Percentiles rank a stretch among this genome's conserved stretches.
phyloP scores from a whole-genome alignment of 2,329 filamentous ascomycete genomes.

The Thielaviopsis euricoi region DNA sequence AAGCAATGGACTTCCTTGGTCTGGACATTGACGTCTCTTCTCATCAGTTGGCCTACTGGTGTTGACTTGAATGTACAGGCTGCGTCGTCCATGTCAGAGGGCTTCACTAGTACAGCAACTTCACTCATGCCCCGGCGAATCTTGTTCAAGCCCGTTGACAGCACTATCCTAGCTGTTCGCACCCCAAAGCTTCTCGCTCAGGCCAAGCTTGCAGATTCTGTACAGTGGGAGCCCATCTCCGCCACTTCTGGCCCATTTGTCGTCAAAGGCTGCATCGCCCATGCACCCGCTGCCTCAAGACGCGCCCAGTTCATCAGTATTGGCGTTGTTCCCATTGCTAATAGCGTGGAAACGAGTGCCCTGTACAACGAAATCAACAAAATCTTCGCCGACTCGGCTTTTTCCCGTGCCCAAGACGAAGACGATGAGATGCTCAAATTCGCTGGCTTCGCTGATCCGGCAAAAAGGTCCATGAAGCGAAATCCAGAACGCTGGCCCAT shows the following conservation, averaged over 20 bases:
- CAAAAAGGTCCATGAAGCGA: slow-evolving; percentile 34
- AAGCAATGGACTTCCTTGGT: slow-evolving; percentile 52
- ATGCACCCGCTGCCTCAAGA: slow-evolving; percentile 52
- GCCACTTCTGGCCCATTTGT: slow-evolving; percentile 45
- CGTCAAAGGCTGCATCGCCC: slow-evolving; percentile 56
- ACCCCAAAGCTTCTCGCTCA: slow-evolving; percentile 43
- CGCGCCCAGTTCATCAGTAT: slow-evolving; percentile 68
- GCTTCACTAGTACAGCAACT: background rate
- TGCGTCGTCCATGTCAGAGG: background rate
- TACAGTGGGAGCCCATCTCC: slow-evolving; percentile 53
- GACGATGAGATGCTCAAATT: slow-evolving; percentile 21
- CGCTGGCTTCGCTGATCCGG: slow-evolving; percentile 24
- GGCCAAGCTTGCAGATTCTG: slow-evolving; percentile 37
- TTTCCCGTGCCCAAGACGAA: slow-evolving; percentile 40
- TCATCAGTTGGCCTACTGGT: slow-evolving; percentile 51
- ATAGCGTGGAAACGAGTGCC: slow-evolving; percentile 40
- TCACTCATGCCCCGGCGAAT: background rate
- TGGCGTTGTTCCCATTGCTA: slow-evolving; percentile 49
- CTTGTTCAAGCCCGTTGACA: background rate
- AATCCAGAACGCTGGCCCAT: slow-evolving; percentile 71
- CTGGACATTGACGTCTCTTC: slow-evolving; percentile 39
- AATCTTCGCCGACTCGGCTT: slow-evolving; percentile 59
- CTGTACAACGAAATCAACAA: slow-evolving; percentile 67
- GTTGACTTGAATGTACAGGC: slow-evolving; percentile 36
- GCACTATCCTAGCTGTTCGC: slow-evolving; percentile 12